Percentiles rank a stretch among this genome's conserved stretches.
Evolutionary conservation across 139 green algal genomes (phyloP).

Genomic region (Volvox reticuliferus): DNA sequence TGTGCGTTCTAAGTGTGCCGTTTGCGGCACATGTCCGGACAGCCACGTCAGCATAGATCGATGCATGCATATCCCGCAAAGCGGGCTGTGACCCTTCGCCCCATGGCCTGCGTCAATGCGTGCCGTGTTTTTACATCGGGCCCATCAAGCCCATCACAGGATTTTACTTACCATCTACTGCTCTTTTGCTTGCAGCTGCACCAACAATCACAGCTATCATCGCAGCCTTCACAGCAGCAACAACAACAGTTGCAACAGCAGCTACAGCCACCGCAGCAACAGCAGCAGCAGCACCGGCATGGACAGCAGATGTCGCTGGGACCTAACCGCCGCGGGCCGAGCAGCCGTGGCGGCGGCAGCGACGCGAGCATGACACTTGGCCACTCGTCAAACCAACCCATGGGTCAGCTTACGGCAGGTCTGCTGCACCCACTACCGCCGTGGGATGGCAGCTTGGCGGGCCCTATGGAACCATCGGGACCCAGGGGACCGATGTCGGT

Average conservation of each 20-base stretch:
- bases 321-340: too few species aligned
- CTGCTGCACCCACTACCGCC: background rate
- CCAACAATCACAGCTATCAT: background rate
- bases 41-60: too few species aligned
- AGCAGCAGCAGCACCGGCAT: conserved; percentile 31
- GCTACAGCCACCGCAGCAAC: background rate
- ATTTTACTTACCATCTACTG: background rate
- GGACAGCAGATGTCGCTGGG: background rate
- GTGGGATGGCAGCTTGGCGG: background rate
- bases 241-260: background rate
- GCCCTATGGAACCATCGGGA: too few species aligned
- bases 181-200: background rate
- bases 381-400: background rate
- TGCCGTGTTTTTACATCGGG: too few species aligned
- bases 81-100: too few species aligned
- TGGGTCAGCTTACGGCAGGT: background rate
- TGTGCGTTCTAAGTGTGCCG: too few species aligned
- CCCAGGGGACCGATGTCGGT: background rate
- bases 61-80: too few species aligned
- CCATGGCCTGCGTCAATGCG: too few species aligned
- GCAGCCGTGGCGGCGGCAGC: background rate
- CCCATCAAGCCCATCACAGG: background rate
- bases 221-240: background rate
- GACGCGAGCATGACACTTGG: background rate
- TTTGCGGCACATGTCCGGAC: too few species aligned